Conservation (phyloP, 225 moss, liverwort and hornwort species). For the Polytrichum formosum region DNA sequence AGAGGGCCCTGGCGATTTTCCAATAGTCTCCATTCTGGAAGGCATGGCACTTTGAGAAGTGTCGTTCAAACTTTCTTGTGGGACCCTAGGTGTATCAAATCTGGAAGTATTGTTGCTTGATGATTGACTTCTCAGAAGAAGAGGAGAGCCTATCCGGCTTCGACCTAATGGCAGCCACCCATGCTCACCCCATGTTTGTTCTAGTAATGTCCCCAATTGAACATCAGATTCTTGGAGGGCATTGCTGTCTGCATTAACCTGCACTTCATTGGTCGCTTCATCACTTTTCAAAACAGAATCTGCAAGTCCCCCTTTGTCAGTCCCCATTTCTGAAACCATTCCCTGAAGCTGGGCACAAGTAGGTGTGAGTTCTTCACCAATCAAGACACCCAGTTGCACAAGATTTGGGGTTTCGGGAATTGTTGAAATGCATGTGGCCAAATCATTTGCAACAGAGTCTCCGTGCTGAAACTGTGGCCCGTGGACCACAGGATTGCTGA, state of each 20-base stretch:
- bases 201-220: constrained; percentile 40
- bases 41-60: neutral
- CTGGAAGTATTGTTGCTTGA: constrained; percentile 12
- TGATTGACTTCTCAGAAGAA: constrained; percentile 20
- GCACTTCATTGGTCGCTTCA: neutral
- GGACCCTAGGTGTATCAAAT: neutral
- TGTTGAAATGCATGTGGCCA: neutral
- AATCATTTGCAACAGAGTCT: constrained; percentile 8
- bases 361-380: neutral
- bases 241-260: neutral
- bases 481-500: neutral
- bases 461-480: neutral
- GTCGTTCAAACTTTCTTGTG: neutral
- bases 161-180: constrained; percentile 43
- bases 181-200: constrained; percentile 37
- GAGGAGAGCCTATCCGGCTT: constrained; percentile 27
- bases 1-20: neutral
- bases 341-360: constrained; percentile 4
- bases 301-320: neutral
- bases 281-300: constrained; percentile 1
- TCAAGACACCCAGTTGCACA: neutral
- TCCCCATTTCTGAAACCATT: constrained; percentile 6
- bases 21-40: neutral
- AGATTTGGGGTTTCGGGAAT: neutral
- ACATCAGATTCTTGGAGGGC: constrained; percentile 23